These are phyloP conservation scores for Sordaria brevicollis DNA, from an alignment of 495 filamentous ascomycete genomes.

Conservation along the genomic window DNA sequence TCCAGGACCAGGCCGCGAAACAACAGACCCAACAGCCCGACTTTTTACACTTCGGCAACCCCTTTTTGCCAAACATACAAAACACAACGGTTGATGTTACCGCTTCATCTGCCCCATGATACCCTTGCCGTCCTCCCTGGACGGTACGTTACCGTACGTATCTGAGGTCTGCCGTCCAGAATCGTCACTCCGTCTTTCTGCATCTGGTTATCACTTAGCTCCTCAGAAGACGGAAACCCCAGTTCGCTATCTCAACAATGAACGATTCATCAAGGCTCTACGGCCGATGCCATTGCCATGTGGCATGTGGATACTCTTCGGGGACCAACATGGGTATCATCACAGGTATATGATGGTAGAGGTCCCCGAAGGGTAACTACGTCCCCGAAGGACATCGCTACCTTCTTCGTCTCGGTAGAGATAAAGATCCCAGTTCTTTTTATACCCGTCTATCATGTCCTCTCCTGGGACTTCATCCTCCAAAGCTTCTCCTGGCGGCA, in stretches of 20 bases:
- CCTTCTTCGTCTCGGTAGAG: not conserved
- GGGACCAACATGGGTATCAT: not conserved
- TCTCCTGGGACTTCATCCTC: conserved; percentile 4
- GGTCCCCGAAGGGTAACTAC: not conserved
- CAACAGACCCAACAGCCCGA: not conserved
- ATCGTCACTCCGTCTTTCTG: not conserved
- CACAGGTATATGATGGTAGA: not conserved
- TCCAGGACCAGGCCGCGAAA: not conserved
- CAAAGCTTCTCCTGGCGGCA: conserved; percentile 11
- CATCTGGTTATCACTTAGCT: not conserved
- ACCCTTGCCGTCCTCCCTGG: not conserved
- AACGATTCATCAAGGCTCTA: not conserved
- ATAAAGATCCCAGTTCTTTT: not conserved
- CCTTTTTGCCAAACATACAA: not conserved
- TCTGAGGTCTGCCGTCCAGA: not conserved
- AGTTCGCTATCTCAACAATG: not conserved
- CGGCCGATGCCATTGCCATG: not conserved
- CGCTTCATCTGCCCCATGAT: not conserved
- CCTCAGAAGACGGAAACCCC: not conserved
- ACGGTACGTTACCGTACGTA: not conserved
- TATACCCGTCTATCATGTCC: conserved; percentile 8
- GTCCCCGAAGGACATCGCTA: not conserved
- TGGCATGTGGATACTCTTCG: not conserved
- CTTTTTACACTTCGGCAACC: not conserved
- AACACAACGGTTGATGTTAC: not conserved